phyloP scores from a whole-genome alignment of 2,329 filamentous ascomycete genomes.

The Curvularia lunata region DNA sequence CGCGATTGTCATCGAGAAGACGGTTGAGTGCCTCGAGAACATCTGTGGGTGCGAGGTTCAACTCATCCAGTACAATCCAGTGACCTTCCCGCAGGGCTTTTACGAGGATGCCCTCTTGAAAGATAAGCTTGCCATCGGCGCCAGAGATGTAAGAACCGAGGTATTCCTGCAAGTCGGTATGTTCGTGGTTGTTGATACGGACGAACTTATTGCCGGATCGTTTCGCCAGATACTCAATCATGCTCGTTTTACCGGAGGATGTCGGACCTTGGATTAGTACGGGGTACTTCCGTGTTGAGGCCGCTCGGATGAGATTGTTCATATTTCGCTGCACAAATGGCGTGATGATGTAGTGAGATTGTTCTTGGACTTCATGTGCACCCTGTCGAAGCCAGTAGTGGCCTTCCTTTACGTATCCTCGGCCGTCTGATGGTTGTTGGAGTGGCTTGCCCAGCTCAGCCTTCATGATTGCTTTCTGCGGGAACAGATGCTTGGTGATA shows the following conservation, averaged over 20 bases:
- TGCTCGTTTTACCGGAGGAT: conserved; percentile 97
- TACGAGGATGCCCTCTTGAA: conserved; percentile 92
- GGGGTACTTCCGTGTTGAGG: conserved; percentile 89
- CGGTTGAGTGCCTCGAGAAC: conserved; percentile 96
- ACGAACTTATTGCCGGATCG: conserved; percentile 96
- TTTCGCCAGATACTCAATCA: conserved; percentile 99
- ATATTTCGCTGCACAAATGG: conserved; percentile 94
- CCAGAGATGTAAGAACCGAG: conserved; percentile 92
- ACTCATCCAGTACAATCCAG: conserved; percentile 97
- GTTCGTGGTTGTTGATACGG: conserved; percentile 98
- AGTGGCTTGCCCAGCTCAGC: conserved; percentile 80
- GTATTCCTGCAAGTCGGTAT: conserved; percentile 98
- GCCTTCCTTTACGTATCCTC: conserved; percentile 80
- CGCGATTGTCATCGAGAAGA: conserved; percentile 92
- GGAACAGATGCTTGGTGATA: conserved; percentile 80
- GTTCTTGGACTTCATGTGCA: conserved; percentile 67
- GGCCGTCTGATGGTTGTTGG: conserved; percentile 76
- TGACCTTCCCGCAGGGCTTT: conserved; percentile 90
- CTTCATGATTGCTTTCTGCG: conserved; percentile 70
- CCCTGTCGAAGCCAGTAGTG: conserved; percentile 93
- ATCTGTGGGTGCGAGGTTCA: conserved; percentile 96
- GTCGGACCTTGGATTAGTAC: conserved; percentile 96
- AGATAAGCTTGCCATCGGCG: conserved; percentile 80
- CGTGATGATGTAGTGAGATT: conserved; percentile 94
- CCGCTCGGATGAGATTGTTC: conserved; percentile 90